phyloP scores from a whole-genome alignment of 345 rosid genomes.

The Camelina sativa region DNA sequence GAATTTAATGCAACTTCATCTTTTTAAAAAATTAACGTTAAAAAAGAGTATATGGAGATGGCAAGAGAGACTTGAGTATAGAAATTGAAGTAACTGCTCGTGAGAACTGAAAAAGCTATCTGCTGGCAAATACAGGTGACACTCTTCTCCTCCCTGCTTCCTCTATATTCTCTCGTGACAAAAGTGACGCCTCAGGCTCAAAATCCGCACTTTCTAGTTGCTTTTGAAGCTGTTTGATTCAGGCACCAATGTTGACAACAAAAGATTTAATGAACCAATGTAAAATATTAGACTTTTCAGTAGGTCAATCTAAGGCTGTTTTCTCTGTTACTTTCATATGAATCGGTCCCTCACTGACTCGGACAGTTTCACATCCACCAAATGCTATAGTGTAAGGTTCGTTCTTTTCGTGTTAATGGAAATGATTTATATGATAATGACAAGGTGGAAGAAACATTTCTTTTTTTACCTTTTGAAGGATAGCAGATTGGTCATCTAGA shows the following conservation, averaged over 20 bases:
- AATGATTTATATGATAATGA: background rate
- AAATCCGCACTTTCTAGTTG: constrained; percentile 67
- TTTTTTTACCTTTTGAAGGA: constrained; percentile 61
- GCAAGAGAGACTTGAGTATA: background rate
- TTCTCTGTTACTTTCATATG: background rate
- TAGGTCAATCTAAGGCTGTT: no score
- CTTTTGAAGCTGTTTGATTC: constrained; percentile 56
- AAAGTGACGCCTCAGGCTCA: constrained; percentile 56
- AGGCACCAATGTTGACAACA: background rate
- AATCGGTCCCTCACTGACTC: constrained; percentile 1
- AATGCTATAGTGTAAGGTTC: background rate
- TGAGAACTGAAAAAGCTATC: constrained; percentile 17
- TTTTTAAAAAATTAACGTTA: background rate
- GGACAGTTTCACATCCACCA: background rate
- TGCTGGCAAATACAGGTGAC: constrained; percentile 61
- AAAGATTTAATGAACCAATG: no score
- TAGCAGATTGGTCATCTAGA: constrained; percentile 71
- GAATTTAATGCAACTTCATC: no score
- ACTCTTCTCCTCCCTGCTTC: constrained; percentile 67
- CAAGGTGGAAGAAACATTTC: background rate
- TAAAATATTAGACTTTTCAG: no score
- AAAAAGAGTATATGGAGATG: background rate
- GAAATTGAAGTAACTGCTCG: background rate
- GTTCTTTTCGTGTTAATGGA: background rate
- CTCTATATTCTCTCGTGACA: constrained; percentile 64